Base-by-base conservation (phyloP, 176 grass and related monocot species). In the Ensete ventricosum region DNA sequence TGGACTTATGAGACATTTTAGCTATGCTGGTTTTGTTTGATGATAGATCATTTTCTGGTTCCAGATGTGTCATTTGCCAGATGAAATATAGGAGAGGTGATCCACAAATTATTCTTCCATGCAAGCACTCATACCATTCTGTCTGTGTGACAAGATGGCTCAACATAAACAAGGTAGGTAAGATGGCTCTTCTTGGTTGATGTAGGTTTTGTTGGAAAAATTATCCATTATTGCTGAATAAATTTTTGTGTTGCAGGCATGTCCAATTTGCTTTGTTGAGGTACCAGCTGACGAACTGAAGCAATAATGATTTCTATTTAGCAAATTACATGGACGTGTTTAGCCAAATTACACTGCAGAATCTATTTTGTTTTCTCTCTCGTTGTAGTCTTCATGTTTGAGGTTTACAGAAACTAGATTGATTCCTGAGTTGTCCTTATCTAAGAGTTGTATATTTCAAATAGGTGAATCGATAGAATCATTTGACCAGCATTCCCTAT, bases 31-130 rank as follows among this genome's bases (percentile, higher is more conserved):
- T 43, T 43, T 43, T 43, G 4, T 43, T 43, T 43, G 34, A 43
- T 43, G 34, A 43, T 43, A 29, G 27, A 43, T 43, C 34, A 43
- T 3, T 59, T 66, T 75, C 72, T 14, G 77, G 57, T 79, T 51
- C 50, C 84, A 97, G 90, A 82, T 97, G 94, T 81, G 94, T 97
- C 13, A 85, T 97, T 74, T 97, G 94, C 82, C 94, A 97, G 82
- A 97, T 91, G 94, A 88, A 91, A 66, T 97, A 97, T 75, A 87
- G 82, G 83, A 91, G 90, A 85, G 94, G 94, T 43, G 88, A 97
- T 86, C 62, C 85, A 76, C 94, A 93, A 80, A 97, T 93, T 86
- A 88, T 83, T 57, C 88, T 97, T 71, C 90, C 90, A 53, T 97
- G 94, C 82, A 97, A 93, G 79, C 94, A 97, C 80, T 82, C 88